Conservation (phyloP, 1,139 yeast genomes). For the Groenewaldozyma sp. region DNA sequence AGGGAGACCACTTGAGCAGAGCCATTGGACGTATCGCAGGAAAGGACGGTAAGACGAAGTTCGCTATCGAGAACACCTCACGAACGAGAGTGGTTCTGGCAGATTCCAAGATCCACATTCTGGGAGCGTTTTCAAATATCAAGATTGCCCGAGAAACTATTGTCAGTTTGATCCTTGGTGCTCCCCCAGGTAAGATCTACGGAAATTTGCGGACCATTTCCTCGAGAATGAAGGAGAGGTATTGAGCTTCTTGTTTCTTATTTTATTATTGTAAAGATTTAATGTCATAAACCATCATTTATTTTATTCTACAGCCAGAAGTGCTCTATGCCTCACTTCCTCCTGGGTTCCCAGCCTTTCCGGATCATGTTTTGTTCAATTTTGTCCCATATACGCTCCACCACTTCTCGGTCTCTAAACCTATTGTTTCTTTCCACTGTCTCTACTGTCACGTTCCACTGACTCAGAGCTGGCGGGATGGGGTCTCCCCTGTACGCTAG, state of each 20-base stretch:
- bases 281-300: neutral
- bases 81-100: slow-evolving; percentile 97
- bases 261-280: slow-evolving; percentile 3
- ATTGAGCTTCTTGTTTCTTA: slow-evolving; percentile 32
- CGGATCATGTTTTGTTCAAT: slow-evolving; percentile 24
- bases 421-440: slow-evolving; percentile 74
- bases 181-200: slow-evolving; percentile 97
- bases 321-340: slow-evolving; percentile 3
- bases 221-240: slow-evolving; percentile 93
- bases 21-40: slow-evolving; percentile 99
- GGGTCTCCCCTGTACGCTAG: slow-evolving; percentile 71
- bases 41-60: slow-evolving; percentile 96
- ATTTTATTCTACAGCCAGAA: neutral
- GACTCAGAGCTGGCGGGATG: slow-evolving; percentile 62
- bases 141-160: slow-evolving; percentile 97
- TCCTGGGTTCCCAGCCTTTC: slow-evolving; percentile 12
- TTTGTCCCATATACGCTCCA: slow-evolving; percentile 70
- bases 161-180: slow-evolving; percentile 87
- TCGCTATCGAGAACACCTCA: slow-evolving; percentile 96
- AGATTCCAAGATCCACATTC: slow-evolving; percentile 88
- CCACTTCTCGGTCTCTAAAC: slow-evolving; percentile 82
- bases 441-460: slow-evolving; percentile 82
- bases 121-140: slow-evolving; percentile 95
- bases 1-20: slow-evolving; percentile 94
- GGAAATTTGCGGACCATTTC: slow-evolving; percentile 96